Evolutionary conservation across 108 stramenopile genomes (phyloP).

Genomic region (Cyclotella distinguenda): DNA sequence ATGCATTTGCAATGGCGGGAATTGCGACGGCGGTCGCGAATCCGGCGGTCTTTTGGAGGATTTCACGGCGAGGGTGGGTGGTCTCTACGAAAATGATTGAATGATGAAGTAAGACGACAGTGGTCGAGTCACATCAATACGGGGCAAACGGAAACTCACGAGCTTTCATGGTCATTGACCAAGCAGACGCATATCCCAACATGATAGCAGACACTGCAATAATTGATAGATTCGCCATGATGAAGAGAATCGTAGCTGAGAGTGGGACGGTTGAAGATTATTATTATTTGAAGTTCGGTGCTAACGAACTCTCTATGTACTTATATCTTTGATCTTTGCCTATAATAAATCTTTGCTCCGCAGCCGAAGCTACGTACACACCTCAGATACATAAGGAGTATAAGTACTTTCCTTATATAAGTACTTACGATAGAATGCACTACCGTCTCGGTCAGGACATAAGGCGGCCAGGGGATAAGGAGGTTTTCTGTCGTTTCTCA

Average conservation of each 20-base stretch:
- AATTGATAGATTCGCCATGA: slow-evolving; percentile 53
- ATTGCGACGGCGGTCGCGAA: slow-evolving; percentile 58
- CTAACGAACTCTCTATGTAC: too few species aligned
- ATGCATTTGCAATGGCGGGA: slow-evolving; percentile 67
- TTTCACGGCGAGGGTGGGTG: slow-evolving; percentile 62
- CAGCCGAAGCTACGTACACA: too few species aligned
- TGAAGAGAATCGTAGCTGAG: neutral
- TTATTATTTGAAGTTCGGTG: neutral
- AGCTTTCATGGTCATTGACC: slow-evolving; percentile 66
- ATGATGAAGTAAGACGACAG: too few species aligned
- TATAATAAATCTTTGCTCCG: too few species aligned
- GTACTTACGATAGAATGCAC: too few species aligned
- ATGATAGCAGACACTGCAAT: slow-evolving; percentile 52
- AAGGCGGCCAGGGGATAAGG: too few species aligned
- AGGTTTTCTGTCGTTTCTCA: too few species aligned
- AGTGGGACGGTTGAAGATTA: neutral
- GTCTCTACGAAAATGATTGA: slow-evolving; percentile 23
- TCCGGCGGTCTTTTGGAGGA: slow-evolving; percentile 63
- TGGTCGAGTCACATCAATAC: neutral
- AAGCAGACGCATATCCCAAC: slow-evolving; percentile 56
- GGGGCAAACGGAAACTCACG: slow-evolving; percentile 40
- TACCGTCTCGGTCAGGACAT: too few species aligned
- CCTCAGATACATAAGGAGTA: too few species aligned
- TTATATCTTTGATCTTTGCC: too few species aligned
- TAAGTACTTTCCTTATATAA: too few species aligned